phyloP scores from a whole-genome alignment of 805 yeast species.

The Ogataea siamensis region DNA sequence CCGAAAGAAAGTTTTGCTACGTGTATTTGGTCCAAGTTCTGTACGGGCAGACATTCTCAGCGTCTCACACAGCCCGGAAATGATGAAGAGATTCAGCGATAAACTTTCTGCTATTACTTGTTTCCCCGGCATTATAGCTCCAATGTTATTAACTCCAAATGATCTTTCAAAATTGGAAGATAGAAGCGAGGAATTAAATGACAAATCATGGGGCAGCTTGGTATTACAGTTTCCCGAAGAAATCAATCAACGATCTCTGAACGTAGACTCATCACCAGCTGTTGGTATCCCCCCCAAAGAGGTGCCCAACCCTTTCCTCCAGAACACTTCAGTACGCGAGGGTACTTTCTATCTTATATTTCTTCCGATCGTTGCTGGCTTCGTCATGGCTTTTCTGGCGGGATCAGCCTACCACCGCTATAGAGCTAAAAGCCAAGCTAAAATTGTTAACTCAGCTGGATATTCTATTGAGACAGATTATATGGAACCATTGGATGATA shows the following conservation, averaged over 20 bases:
- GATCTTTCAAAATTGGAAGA: no score
- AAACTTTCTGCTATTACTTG: neutral
- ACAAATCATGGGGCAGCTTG: no score
- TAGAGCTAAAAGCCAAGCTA: constrained; percentile 27
- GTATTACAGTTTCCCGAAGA: no score
- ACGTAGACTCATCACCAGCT: constrained; percentile 3
- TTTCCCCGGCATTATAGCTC: neutral
- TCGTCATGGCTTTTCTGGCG: constrained; percentile 23
- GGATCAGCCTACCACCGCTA: constrained; percentile 22
- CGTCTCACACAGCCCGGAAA: no score
- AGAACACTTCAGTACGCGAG: constrained; percentile 17
- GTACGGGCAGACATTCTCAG: no score
- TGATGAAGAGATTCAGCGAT: constrained; percentile 10
- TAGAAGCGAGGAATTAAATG: no score
- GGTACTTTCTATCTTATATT: constrained; percentile 31
- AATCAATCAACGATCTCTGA: neutral
- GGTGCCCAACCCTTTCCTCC: constrained; percentile 27
- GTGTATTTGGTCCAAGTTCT: no score
- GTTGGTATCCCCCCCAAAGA: constrained; percentile 19
- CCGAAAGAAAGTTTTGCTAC: no score
- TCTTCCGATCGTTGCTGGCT: constrained; percentile 27
- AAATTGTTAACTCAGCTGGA: constrained; percentile 16
- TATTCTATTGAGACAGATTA: constrained; percentile 17
- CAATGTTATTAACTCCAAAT: no score
- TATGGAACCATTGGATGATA: constrained; percentile 7